These are phyloP conservation scores for Grifola frondosa DNA, from an alignment of 1,284 basidiomycete genomes.

Conservation along the genomic window DNA sequence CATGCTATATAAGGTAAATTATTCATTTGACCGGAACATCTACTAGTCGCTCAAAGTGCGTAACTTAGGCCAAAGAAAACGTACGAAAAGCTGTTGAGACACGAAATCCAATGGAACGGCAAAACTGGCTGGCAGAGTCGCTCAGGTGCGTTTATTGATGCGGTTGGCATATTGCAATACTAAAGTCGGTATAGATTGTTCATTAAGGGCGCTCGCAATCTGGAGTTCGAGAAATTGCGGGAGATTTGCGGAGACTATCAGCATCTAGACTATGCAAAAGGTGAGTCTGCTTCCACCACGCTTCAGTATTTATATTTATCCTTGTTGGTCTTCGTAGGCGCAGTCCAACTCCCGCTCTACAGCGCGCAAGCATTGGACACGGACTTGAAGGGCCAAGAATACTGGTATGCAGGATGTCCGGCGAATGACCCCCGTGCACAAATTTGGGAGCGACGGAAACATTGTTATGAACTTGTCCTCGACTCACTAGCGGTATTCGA, in stretches of 20 bases:
- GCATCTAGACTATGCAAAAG: constrained; percentile 78
- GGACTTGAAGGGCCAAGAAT: constrained; percentile 75
- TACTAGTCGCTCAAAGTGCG: background rate
- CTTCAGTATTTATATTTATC: background rate
- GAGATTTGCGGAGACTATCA: constrained; percentile 89
- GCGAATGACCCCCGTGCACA: constrained; percentile 60
- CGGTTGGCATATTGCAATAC: background rate
- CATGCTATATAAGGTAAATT: constrained; percentile 88
- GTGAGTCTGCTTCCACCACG: constrained; percentile 34
- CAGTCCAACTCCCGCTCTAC: constrained; percentile 82
- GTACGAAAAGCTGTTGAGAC: constrained; percentile 89
- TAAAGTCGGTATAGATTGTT: constrained; percentile 61
- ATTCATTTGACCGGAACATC: background rate
- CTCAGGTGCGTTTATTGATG: constrained; percentile 57
- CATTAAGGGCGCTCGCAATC: constrained; percentile 80
- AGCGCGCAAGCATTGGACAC: constrained; percentile 84
- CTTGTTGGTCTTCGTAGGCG: constrained; percentile 47
- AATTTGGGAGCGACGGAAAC: constrained; percentile 60
- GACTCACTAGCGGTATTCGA: constrained; percentile 84
- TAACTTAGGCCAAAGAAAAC: constrained; percentile 84
- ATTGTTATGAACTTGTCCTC: constrained; percentile 83
- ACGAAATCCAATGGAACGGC: constrained; percentile 67
- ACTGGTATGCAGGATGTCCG: constrained; percentile 69
- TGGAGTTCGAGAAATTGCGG: constrained; percentile 82
- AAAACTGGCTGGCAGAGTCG: constrained; percentile 79